phyloP scores from a whole-genome alignment of 1,139 yeast genomes.

The Ogataea hybrid region DNA sequence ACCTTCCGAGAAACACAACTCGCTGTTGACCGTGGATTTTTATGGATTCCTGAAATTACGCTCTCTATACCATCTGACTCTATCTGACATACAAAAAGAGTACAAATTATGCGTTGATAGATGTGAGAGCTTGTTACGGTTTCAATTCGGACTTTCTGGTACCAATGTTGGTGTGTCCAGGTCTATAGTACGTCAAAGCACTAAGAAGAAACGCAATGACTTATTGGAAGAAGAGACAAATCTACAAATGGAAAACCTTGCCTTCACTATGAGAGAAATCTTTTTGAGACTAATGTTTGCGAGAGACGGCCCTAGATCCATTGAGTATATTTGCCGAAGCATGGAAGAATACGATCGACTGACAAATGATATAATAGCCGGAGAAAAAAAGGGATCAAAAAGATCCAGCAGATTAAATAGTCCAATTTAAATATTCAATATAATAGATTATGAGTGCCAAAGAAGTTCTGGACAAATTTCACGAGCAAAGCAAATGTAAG shows the following conservation, averaged over 20 bases:
- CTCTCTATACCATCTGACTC: conserved; percentile 4
- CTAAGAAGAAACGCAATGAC: conserved; percentile 9
- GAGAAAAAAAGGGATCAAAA: not conserved
- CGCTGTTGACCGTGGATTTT: conserved; percentile 11
- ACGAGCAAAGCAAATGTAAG: not conserved
- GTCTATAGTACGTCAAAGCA: conserved; percentile 10
- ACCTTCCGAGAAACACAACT: conserved; percentile 5
- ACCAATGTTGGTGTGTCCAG: not conserved
- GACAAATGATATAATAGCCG: not conserved
- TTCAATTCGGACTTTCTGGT: no score
- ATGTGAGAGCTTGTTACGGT: conserved; percentile 4
- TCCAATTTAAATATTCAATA: conserved; percentile 1
- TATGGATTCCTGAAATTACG: conserved; percentile 10
- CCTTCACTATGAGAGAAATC: conserved; percentile 14
- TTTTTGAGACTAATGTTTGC: conserved; percentile 18
- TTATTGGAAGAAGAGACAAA: conserved; percentile 9
- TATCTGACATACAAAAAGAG: conserved; percentile 11
- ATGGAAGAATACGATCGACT: conserved; percentile 11
- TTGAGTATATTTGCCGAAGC: conserved; percentile 11
- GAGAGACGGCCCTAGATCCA: conserved; percentile 10
- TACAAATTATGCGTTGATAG: conserved; percentile 4
- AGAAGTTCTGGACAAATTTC: not conserved
- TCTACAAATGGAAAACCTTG: conserved; percentile 5
- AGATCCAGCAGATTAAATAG: conserved; percentile 5
- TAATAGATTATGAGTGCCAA: conserved; percentile 1